Evolutionary conservation across 441 rosid species (phyloP), one percentile per base, ranked within the genome.

Genomic region (Lepidium campestre): DNA sequence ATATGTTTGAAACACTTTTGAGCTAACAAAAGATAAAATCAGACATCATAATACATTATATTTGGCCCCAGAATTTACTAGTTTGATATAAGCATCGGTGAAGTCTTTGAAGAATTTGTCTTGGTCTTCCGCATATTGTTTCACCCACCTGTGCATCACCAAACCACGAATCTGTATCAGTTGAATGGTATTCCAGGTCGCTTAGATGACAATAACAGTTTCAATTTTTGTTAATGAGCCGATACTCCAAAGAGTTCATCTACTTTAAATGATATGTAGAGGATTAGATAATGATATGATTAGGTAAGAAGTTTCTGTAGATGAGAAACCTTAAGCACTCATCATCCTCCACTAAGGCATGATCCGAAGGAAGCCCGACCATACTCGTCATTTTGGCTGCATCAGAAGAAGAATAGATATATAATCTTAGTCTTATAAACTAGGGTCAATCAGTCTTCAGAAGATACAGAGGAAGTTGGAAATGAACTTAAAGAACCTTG

Each of bases 321-420:
- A 20, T 53, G 58, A 67, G 57, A 9, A 74, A 93, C 97, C 97
- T 88, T 79, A 87, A 72, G 80, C 97, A 90, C 68, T 88, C 94
- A 42, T 77, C 80, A 62, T 93, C 97, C 59, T 87, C 93, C 32
- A 81, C 88, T 19, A 93, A 81, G 52, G 87, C 90, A 63, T 70
- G 96, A 80, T 93, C 96, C 46, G 97, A 87, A 80, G 96, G 93
- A 75, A 90, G 96, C 63, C 98, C 96, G 13, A 88, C 77, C 97
- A 90, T 86, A 79, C 79, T 85, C 10, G 89, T 52, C 97, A 86
- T 88, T 45, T 84, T 87, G 62, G 62, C 94, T 90, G 81, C 77
- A 73, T 42, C 35, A 8, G 10, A 59, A 65, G 32, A 36, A 37
- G 18, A 34, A 23, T 20, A 22, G 14, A 20, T 20, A 12, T 13